These are phyloP conservation scores for Fagopyrum homotropicum DNA, from an alignment of 148 eudicot genomes.

Conservation along the genomic window DNA sequence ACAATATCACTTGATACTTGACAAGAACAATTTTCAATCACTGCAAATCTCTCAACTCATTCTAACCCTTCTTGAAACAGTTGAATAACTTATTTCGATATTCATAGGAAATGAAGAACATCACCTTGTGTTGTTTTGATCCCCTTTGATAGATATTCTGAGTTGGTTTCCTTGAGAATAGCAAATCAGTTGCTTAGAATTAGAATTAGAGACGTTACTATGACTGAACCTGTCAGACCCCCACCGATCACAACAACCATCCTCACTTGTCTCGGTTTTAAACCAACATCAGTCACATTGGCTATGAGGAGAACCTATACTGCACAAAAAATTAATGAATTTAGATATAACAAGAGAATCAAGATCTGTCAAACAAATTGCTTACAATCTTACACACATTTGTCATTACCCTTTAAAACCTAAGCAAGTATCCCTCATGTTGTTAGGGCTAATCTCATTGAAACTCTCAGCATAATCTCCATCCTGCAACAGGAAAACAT, in stretches of 20 bases:
- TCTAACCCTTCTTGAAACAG: too few species aligned
- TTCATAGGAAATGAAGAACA: background rate
- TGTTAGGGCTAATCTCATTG: slow-evolving; percentile 40
- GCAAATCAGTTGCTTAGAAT: slow-evolving; percentile 38
- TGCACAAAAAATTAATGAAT: background rate
- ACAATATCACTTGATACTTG: background rate
- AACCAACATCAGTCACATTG: slow-evolving; percentile 75
- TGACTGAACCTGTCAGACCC: slow-evolving; percentile 97
- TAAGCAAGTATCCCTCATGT: slow-evolving; percentile 38
- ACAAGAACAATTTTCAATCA: background rate
- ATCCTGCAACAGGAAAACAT: slow-evolving; percentile 47
- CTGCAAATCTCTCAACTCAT: background rate
- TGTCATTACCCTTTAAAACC: background rate
- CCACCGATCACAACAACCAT: slow-evolving; percentile 97
- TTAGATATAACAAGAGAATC: background rate
- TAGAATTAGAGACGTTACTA: slow-evolving; percentile 76
- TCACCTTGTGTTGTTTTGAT: slow-evolving; percentile 27
- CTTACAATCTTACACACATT: background rate
- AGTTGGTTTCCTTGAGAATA: slow-evolving; percentile 72
- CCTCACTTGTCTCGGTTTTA: slow-evolving; percentile 63
- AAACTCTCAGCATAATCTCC: slow-evolving; percentile 59
- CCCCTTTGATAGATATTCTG: slow-evolving; percentile 83
- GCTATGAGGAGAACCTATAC: background rate
- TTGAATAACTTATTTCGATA: background rate
- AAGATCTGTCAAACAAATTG: too few species aligned